Evolutionary conservation across 176 grass and related monocot genomes (phyloP).

Genomic region (Avena insularis): DNA sequence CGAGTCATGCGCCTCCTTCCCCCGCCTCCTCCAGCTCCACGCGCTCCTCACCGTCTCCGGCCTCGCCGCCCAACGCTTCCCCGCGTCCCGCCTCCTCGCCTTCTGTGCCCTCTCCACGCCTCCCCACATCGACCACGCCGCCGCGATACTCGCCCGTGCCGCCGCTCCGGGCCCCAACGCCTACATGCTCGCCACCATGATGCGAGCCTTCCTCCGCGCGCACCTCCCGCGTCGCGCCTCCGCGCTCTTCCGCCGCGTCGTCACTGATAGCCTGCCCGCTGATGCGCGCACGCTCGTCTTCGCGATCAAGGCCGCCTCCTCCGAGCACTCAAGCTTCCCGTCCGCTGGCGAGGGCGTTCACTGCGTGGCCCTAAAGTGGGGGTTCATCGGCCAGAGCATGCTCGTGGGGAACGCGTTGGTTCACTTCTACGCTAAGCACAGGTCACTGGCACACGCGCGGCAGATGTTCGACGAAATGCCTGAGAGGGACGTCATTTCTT

Average conservation of each 20-base stretch:
- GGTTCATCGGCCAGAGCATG: constrained; percentile 42
- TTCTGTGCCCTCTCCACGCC: constrained; percentile 72
- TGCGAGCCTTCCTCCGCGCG: constrained; percentile 66
- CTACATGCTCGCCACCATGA: constrained; percentile 71
- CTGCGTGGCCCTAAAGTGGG: constrained; percentile 48
- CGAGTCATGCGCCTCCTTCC: constrained; percentile 71
- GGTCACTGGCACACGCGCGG: background rate
- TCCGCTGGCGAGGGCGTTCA: constrained; percentile 42
- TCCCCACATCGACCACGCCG: constrained; percentile 51
- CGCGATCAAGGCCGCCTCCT: constrained; percentile 49
- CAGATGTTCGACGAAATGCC: constrained; percentile 58
- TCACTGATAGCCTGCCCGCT: constrained; percentile 33
- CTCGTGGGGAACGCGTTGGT: constrained; percentile 56
- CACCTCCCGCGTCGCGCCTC: constrained; percentile 34
- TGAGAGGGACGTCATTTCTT: constrained; percentile 64
- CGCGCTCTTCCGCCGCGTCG: constrained; percentile 48
- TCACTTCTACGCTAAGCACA: constrained; percentile 36
- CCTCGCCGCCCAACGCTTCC: constrained; percentile 65
- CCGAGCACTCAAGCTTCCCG: background rate
- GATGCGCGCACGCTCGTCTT: constrained; percentile 70
- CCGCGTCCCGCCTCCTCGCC: constrained; percentile 64
- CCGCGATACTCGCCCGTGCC: constrained; percentile 38
- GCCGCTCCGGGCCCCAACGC: constrained; percentile 48
- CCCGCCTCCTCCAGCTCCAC: constrained; percentile 65
- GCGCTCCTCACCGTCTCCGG: constrained; percentile 65